Conservation (phyloP, 768 basidiomycete genomes). For the Mycena epipterygia region DNA sequence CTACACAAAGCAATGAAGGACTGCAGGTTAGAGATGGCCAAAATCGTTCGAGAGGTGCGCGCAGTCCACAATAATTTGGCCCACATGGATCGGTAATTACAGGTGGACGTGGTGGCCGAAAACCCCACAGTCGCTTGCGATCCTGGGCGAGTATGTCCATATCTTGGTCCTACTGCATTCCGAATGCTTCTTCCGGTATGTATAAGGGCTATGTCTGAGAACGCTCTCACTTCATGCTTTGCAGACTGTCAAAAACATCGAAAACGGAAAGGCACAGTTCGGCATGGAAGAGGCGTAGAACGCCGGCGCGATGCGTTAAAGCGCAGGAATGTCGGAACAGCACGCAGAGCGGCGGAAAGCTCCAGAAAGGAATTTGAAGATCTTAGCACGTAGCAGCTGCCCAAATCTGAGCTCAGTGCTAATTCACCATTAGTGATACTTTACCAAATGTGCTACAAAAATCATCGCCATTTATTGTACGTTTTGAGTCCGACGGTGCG, state of each 20-base stretch:
- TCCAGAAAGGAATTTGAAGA: neutral
- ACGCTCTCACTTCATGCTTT: neutral
- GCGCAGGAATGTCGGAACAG: neutral
- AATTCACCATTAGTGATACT: no score
- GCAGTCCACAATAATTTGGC: neutral
- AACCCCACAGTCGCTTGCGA: constrained; percentile 20
- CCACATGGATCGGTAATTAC: neutral
- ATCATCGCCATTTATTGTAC: no score
- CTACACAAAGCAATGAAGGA: constrained; percentile 10
- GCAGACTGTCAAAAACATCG: constrained; percentile 14
- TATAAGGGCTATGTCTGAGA: neutral
- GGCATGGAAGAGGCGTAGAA: neutral
- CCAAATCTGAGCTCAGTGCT: no score
- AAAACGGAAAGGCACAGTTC: neutral
- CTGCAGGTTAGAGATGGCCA: constrained; percentile 24
- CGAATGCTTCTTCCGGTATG: constrained; percentile 20
- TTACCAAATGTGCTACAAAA: no score
- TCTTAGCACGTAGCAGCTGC: neutral
- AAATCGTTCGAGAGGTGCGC: constrained; percentile 23
- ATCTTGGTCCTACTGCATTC: constrained; percentile 11
- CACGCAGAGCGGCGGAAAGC: neutral
- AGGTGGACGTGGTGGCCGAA: constrained; percentile 9
- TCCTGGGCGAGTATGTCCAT: neutral
- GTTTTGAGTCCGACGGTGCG: no score
- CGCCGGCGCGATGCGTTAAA: neutral